These are phyloP conservation scores for Leccinum arenicola DNA, from an alignment of 768 basidiomycete species.

Conservation along the genomic window DNA sequence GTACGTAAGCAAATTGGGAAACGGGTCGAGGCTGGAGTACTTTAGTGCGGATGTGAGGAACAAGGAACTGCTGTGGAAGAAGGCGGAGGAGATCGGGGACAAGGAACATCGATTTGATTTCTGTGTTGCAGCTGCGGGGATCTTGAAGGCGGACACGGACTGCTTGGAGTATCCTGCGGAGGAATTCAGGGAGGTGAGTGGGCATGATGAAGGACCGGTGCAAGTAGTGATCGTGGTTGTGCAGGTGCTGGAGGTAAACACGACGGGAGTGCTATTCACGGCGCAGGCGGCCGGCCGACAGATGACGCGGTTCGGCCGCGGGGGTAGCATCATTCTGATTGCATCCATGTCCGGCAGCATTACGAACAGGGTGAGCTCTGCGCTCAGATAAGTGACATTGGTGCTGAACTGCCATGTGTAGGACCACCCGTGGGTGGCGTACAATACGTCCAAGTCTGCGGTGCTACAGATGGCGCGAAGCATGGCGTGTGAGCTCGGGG, in stretches of 20 bases:
- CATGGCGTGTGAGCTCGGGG: conserved; percentile 79
- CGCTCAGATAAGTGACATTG: neutral
- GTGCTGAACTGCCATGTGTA: conserved; percentile 21
- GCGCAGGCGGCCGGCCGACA: conserved; percentile 59
- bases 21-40: conserved; percentile 53
- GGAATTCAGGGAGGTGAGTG: conserved; percentile 58
- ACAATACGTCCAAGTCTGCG: conserved; percentile 75
- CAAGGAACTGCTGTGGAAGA: conserved; percentile 56
- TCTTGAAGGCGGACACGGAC: conserved; percentile 55
- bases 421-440: conserved; percentile 75
- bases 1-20: conserved; percentile 48
- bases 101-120: conserved; percentile 70
- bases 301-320: conserved; percentile 47
- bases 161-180: conserved; percentile 65
- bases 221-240: neutral
- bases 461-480: conserved; percentile 81
- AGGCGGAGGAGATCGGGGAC: conserved; percentile 58
- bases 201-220: neutral
- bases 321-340: conserved; percentile 56
- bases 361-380: conserved; percentile 56
- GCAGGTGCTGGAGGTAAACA: conserved; percentile 65
- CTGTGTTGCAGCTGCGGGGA: conserved; percentile 79
- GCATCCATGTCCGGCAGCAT: conserved; percentile 66
- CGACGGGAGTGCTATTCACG: conserved; percentile 56
- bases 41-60: conserved; percentile 61